A percentile compares a stretch with the other conserved stretches of the same genome.
These are phyloP conservation scores for Inosperma sp. DNA, from an alignment of 768 basidiomycete species.

Conservation along the genomic window DNA sequence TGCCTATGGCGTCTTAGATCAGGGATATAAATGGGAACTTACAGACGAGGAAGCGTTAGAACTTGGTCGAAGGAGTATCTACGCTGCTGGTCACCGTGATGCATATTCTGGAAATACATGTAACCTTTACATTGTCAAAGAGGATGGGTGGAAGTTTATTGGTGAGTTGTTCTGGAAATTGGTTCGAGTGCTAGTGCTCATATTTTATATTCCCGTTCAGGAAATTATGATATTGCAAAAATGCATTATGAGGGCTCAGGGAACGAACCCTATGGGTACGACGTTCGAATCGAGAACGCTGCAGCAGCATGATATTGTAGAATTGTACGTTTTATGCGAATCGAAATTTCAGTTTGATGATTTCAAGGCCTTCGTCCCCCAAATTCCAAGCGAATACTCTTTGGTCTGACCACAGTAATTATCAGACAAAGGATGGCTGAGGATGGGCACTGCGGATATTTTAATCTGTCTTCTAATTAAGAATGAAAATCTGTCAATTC, in stretches of 20 bases:
- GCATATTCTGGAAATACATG: constrained; percentile 94
- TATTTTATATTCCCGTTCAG: constrained; percentile 41
- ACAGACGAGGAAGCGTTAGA: constrained; percentile 92
- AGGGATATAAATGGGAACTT: constrained; percentile 91
- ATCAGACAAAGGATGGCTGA: no score
- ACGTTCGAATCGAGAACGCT: constrained; percentile 57
- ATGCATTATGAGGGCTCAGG: constrained; percentile 90
- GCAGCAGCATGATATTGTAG: constrained; percentile 38
- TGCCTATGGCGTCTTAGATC: constrained; percentile 98
- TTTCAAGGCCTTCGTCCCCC: no score
- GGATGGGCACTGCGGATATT: no score
- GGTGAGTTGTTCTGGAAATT: constrained; percentile 45
- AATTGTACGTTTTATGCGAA: background rate
- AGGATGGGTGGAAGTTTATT: constrained; percentile 95
- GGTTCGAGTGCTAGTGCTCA: background rate
- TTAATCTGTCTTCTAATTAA: no score
- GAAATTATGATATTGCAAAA: constrained; percentile 87
- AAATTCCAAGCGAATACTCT: no score
- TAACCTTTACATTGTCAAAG: constrained; percentile 94
- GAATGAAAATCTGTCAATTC: no score
- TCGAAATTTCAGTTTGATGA: no score
- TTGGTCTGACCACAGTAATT: no score
- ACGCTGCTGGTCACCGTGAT: constrained; percentile 95
- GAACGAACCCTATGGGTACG: constrained; percentile 73
- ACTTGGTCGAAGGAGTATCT: constrained; percentile 88